Evolutionary conservation across 2,329 filamentous ascomycete genomes (phyloP), one percentile per base, ranked within the genome.

Genomic region (Stylonectria norvegica): DNA sequence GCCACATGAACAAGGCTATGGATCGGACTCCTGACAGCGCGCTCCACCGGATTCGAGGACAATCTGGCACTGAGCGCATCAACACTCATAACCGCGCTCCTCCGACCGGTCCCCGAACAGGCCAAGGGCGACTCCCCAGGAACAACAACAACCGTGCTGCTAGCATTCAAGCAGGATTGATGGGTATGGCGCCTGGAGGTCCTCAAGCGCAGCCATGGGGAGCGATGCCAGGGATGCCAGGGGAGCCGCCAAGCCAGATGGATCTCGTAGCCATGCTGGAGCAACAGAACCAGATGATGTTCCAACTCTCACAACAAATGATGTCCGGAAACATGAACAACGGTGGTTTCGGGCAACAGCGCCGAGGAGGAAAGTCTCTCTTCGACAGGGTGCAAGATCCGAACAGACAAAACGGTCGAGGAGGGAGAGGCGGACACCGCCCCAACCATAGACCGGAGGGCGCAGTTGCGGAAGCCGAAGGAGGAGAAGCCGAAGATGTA

Each of bases 211-310:
- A 50, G 62, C 61, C 46, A 39, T 76, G 72, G 65, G 73, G n/a
- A n/a, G n/a, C 72, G 65, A 73, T 76, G 68, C 64, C 6, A 15
- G 9, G 61, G 37, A n/a, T n/a, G n/a, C n/a, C n/a, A n/a, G 66
- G 64, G 20, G 67, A 62, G 34, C 66, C 61, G 48, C 69, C 63
- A 44, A 74, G 68, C 64, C 72, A 80, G 67, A 66, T 71, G 54
- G 73, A 66, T 68, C 79, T 63, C 70, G 85, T 68, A 76, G 88
- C 67, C 74, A 91, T 94, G 69, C 78, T 93, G 49, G 87, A 95
- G 65, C 86, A 95, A 60, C 88, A 95, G 59, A 87, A 86, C 35
- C 80, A 85, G 45, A 86, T 94, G 79, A 89, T 95, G 79, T 79
- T 81, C 39, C 84, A 90, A 56, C 73, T 88, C 55, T 77, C 80